A percentile compares a stretch with the other conserved stretches of the same genome.
These are phyloP conservation scores for Trypanosoma congolense DNA, from an alignment of 208 protist genomes.

Conservation along the genomic window DNA sequence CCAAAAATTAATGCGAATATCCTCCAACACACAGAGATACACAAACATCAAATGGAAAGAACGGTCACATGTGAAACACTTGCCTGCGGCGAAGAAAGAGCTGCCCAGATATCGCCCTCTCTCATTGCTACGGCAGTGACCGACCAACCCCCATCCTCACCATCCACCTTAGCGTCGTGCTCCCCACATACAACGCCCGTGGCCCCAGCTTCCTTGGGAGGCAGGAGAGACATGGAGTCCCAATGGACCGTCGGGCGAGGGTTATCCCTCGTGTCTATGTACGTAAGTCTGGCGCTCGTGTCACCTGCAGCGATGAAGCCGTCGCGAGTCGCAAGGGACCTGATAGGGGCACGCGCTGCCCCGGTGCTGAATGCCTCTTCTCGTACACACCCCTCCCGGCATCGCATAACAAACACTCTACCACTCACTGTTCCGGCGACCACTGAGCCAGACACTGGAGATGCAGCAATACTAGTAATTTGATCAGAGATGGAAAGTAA, in stretches of 20 bases:
- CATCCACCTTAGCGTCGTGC: background rate
- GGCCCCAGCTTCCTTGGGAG: slow-evolving; percentile 11
- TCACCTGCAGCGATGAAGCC: slow-evolving; percentile 46
- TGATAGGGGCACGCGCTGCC: slow-evolving; percentile 35
- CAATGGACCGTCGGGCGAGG: slow-evolving; percentile 47
- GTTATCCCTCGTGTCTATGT: slow-evolving; percentile 45
- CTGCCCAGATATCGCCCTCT: slow-evolving; percentile 36
- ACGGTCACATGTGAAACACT: slow-evolving; percentile 34
- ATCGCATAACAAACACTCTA: slow-evolving; percentile 54
- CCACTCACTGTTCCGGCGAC: slow-evolving; percentile 54
- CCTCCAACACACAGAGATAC: too few relatives aligned
- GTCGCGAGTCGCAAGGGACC: slow-evolving; percentile 22
- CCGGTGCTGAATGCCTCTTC: slow-evolving; percentile 56
- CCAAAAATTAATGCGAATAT: too few relatives aligned
- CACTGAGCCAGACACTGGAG: slow-evolving; percentile 23
- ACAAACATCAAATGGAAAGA: slow-evolving; percentile 28
- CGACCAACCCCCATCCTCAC: background rate
- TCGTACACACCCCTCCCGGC: slow-evolving; percentile 25
- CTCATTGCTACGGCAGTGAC: slow-evolving; percentile 20
- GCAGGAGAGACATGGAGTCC: slow-evolving; percentile 30
- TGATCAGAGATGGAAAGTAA: slow-evolving; percentile 56
- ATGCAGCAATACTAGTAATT: slow-evolving; percentile 33
- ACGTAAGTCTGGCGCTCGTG: slow-evolving; percentile 29
- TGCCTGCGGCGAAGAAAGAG: slow-evolving; percentile 28
- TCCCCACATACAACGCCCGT: too few relatives aligned